These are phyloP conservation scores for Dicorynia guianensis DNA, from an alignment of 306 rosid genomes.

Conservation along the genomic window DNA sequence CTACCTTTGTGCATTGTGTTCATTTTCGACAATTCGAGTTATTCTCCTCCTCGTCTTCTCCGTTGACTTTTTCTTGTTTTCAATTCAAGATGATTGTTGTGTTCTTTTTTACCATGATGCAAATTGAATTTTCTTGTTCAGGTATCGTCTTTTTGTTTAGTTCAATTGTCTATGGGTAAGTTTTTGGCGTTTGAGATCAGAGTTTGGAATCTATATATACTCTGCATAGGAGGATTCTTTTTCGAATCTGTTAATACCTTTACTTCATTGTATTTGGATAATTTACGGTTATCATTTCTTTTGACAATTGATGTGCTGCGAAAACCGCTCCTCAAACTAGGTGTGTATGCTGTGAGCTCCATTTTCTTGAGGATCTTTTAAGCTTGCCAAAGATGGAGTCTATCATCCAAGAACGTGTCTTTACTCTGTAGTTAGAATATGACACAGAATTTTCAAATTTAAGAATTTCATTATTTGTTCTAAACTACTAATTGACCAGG, in stretches of 20 bases:
- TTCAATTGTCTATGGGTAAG: background rate
- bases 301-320: background rate
- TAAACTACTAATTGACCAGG: background rate
- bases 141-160: background rate
- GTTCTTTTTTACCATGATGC: background rate
- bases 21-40: background rate
- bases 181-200: slow-evolving; percentile 2
- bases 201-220: background rate
- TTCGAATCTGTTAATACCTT: background rate
- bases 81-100: background rate
- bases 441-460: background rate
- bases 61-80: background rate
- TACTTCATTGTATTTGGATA: background rate
- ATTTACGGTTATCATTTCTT: background rate
- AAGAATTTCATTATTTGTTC: slow-evolving; percentile 2
- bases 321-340: background rate
- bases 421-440: background rate
- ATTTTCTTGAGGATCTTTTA: background rate
- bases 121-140: background rate
- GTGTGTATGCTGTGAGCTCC: background rate
- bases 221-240: background rate
- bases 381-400: background rate
- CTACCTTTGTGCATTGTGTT: background rate
- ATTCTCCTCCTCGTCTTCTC: too few relatives aligned
- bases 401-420: background rate